Evolutionary conservation across 768 basidiomycete genomes (phyloP).

Genomic region (Daedaleopsis nitida): DNA sequence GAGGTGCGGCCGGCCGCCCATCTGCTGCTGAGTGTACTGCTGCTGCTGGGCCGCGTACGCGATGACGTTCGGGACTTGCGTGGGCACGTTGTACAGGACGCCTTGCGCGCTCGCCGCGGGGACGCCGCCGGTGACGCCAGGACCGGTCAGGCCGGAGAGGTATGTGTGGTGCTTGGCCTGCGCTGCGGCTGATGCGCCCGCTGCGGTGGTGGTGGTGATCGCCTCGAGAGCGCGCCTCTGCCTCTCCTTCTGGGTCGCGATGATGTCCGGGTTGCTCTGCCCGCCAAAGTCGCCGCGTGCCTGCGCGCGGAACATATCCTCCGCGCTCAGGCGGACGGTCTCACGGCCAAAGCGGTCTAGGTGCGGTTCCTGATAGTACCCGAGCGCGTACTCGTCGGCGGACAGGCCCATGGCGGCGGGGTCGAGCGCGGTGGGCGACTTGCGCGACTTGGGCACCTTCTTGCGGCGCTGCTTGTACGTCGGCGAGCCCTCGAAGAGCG

Average conservation of each 20-base stretch:
- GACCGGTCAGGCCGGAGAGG: conserved; percentile 14
- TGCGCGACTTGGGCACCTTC: conserved; percentile 54
- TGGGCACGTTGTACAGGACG: not conserved
- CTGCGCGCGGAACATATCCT: conserved; percentile 67
- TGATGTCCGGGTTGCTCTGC: conserved; percentile 29
- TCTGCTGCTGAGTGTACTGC: conserved; percentile 4
- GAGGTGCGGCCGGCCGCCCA: conserved; percentile 19
- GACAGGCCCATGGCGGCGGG: not conserved
- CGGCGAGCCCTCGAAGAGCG: conserved; percentile 83
- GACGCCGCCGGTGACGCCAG: conserved; percentile 10
- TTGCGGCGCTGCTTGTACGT: conserved; percentile 89
- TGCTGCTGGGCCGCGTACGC: conserved; percentile 6
- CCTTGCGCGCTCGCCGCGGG: not conserved
- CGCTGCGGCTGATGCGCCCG: too few relatives aligned
- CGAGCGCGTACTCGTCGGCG: not conserved
- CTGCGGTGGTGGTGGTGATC: too few relatives aligned
- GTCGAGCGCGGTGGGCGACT: conserved; percentile 23
- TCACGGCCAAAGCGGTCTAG: conserved; percentile 34
- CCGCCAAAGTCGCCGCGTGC: conserved; percentile 54
- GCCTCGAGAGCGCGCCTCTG: conserved; percentile 33
- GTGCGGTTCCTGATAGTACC: conserved; percentile 26
- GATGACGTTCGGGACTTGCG: not conserved
- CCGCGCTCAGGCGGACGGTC: conserved; percentile 48
- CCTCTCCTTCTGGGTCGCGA: conserved; percentile 32
- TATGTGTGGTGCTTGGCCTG: conserved; percentile 1